These are phyloP conservation scores for Paradendryphiella salina DNA, from an alignment of 2,329 filamentous ascomycete species.

Conservation along the genomic window DNA sequence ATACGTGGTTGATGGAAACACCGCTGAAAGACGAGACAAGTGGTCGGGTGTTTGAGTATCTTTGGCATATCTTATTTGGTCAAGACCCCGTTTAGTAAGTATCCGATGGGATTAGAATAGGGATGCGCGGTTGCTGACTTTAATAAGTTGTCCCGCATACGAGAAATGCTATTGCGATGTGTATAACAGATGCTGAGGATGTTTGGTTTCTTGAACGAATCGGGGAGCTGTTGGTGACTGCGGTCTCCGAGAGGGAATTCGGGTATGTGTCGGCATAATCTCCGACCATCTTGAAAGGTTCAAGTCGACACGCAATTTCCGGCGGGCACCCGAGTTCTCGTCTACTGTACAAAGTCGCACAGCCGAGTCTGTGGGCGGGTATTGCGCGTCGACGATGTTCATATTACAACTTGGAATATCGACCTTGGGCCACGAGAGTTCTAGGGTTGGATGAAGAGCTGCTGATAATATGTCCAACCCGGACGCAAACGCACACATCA, in stretches of 20 bases:
- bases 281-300: too few species aligned
- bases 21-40: slow-evolving; percentile 28
- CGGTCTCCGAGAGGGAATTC: too few species aligned
- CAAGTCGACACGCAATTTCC: not conserved
- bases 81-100: slow-evolving; percentile 26
- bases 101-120: slow-evolving; percentile 3
- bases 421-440: not conserved
- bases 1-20: slow-evolving; percentile 30
- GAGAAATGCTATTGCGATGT: slow-evolving; percentile 30
- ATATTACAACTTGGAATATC: not conserved
- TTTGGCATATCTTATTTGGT: slow-evolving; percentile 36
- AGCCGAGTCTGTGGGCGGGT: not conserved
- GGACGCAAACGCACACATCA: too few species aligned
- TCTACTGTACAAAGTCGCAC: not conserved
- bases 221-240: too few species aligned
- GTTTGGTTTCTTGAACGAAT: not conserved
- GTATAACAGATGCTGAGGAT: slow-evolving; percentile 16
- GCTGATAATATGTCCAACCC: too few species aligned
- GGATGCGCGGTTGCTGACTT: slow-evolving; percentile 7
- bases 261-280: too few species aligned
- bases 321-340: not conserved
- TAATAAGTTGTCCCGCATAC: slow-evolving; percentile 23
- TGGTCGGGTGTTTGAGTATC: slow-evolving; percentile 31
- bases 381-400: not conserved
- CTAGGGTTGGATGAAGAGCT: not conserved